Evolutionary conservation across 805 yeast species (phyloP).

Genomic region (Myxozyma nipponensis): DNA sequence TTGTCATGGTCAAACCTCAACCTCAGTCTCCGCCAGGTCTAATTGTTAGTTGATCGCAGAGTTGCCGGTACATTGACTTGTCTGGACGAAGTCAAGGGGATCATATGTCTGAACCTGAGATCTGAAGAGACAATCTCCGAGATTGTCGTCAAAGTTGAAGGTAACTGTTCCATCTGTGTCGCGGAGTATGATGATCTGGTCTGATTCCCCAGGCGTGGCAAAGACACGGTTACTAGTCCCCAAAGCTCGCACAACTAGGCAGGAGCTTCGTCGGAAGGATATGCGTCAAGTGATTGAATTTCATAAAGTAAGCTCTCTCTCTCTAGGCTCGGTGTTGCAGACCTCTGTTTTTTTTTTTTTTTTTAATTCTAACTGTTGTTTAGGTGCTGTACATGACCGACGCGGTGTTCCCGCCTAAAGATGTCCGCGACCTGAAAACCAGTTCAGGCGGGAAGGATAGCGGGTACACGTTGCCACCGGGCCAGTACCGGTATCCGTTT

Average conservation of each 20-base stretch:
- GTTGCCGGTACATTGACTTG: constrained; percentile 27
- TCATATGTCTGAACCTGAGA: constrained; percentile 26
- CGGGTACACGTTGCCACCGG: constrained; percentile 38
- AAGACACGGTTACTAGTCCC: constrained; percentile 29
- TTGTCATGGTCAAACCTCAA: no score
- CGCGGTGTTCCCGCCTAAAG: constrained; percentile 39
- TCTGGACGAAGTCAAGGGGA: constrained; percentile 32
- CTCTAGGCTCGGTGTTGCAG: no score
- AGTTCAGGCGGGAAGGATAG: constrained; percentile 22
- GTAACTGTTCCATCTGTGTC: constrained; percentile 8
- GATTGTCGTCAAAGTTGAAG: constrained; percentile 35
- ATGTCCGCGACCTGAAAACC: constrained; percentile 23
- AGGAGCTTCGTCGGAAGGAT: constrained; percentile 17
- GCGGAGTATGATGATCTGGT: not conserved
- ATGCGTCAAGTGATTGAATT: constrained; percentile 21
- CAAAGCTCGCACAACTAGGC: no score
- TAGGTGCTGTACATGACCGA: constrained; percentile 32
- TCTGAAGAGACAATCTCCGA: constrained; percentile 32
- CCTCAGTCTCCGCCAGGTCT: no score
- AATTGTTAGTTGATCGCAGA: constrained; percentile 18
- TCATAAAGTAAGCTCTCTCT: constrained; percentile 19
- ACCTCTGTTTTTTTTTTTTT: not conserved
- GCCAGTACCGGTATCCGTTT: constrained; percentile 38
- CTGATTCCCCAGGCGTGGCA: constrained; percentile 23
- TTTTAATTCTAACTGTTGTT: not conserved